phyloP scores from a whole-genome alignment of 257 asterid species.

The Nicotiana tabacum region DNA sequence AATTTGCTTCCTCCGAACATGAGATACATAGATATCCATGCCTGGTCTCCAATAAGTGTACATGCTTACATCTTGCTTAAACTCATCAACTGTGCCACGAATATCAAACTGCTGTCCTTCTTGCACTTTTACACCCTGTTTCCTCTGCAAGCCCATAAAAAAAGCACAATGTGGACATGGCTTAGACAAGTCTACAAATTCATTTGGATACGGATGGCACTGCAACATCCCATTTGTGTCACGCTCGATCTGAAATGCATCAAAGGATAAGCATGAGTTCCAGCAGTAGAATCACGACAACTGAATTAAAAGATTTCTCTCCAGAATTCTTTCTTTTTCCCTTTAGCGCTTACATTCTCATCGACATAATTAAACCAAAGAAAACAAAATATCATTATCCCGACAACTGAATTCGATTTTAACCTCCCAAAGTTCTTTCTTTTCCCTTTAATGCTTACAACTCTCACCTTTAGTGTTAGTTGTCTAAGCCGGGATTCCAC shows the following conservation, averaged over 20 bases:
- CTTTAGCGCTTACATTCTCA: not conserved
- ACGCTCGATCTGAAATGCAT: slow-evolving; percentile 31
- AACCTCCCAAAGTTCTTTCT: not conserved
- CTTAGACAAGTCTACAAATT: slow-evolving; percentile 29
- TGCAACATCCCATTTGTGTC: slow-evolving; percentile 32
- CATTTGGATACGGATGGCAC: slow-evolving; percentile 40
- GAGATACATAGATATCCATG: slow-evolving; percentile 34
- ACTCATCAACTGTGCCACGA: slow-evolving; percentile 34
- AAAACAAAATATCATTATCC: not conserved
- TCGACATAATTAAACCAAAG: not conserved
- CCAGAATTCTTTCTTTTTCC: not conserved
- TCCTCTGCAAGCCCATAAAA: slow-evolving; percentile 39
- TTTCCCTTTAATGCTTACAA: not conserved
- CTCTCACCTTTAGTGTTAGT: slow-evolving; percentile 26
- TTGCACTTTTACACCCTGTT: slow-evolving; percentile 24
- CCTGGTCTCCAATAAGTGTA: slow-evolving; percentile 31
- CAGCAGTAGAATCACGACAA: not conserved
- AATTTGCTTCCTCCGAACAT: slow-evolving; percentile 29
- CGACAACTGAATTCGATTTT: not conserved
- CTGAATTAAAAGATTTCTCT: not conserved
- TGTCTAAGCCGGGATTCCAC: slow-evolving; percentile 38
- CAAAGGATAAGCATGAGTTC: slow-evolving; percentile 1
- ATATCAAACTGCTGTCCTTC: slow-evolving; percentile 41
- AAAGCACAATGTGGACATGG: slow-evolving; percentile 27
- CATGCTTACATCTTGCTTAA: slow-evolving; percentile 27